Evolutionary conservation across 129 eudicot species (phyloP).

Genomic region (Escallonia rubra): DNA sequence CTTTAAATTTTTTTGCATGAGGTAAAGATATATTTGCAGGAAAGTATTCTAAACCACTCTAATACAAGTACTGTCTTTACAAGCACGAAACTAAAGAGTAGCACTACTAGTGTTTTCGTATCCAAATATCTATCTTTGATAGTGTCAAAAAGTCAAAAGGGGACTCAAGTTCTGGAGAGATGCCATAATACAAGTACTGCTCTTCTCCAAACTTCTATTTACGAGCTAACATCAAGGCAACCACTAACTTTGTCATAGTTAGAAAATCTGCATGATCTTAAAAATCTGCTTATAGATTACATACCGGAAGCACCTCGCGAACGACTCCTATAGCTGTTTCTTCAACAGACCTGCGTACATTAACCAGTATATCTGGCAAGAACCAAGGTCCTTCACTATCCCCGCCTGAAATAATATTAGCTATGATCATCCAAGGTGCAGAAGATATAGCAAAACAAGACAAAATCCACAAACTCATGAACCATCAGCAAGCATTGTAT

Average conservation of each 20-base stretch:
- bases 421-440: not conserved
- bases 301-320: conserved; percentile 85
- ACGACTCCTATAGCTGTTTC: conserved; percentile 61
- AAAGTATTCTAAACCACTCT: too few relatives aligned
- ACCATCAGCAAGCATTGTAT: too few relatives aligned
- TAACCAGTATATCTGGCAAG: conserved; percentile 79
- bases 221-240: too few relatives aligned
- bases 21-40: too few relatives aligned
- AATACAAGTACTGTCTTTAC: too few relatives aligned
- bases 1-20: too few relatives aligned
- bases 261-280: not conserved
- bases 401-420: conserved; percentile 44
- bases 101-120: not conserved
- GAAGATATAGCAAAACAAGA: too few relatives aligned
- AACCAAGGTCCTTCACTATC: conserved; percentile 81
- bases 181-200: not conserved
- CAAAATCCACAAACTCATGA: too few relatives aligned
- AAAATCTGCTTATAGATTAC: conserved; percentile 6
- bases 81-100: too few relatives aligned
- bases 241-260: too few relatives aligned
- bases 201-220: not conserved
- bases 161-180: too few relatives aligned
- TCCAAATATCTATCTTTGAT: too few relatives aligned
- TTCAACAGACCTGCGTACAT: conserved; percentile 65
- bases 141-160: not conserved